A percentile compares a stretch with the other conserved stretches of the same genome.
Conservation (phyloP, 352 stramenopile species). For the Phytopythium helicoides region DNA sequence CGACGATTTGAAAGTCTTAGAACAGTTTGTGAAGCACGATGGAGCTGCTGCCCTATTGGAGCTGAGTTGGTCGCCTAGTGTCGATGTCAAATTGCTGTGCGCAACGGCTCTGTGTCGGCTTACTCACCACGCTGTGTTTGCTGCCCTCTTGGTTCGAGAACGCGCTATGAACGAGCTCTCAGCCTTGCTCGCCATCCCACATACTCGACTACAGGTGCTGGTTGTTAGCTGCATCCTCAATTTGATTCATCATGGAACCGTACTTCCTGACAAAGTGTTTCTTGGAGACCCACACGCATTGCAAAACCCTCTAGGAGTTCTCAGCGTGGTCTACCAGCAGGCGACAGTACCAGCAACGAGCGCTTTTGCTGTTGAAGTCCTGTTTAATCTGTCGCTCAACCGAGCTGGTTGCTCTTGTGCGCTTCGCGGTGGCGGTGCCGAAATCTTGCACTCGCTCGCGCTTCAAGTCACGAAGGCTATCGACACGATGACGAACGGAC, state of each 20-base stretch:
- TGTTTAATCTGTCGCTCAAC: conserved; percentile 76
- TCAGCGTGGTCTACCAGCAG: conserved; percentile 64
- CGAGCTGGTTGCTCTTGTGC: conserved; percentile 47
- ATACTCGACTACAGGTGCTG: conserved; percentile 54
- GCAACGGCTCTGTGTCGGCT: conserved; percentile 62
- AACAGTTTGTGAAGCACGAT: conserved; percentile 52
- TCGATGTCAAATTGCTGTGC: conserved; percentile 71
- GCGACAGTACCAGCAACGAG: conserved; percentile 28
- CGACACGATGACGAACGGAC: conserved; percentile 19
- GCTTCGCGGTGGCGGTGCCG: conserved; percentile 54
- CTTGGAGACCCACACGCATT: conserved; percentile 66
- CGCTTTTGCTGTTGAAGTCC: conserved; percentile 54
- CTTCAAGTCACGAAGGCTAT: conserved; percentile 41
- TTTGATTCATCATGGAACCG: conserved; percentile 58
- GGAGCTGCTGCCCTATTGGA: conserved; percentile 65
- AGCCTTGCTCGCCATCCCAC: conserved; percentile 59
- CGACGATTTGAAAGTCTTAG: conserved; percentile 11
- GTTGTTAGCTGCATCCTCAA: conserved; percentile 69
- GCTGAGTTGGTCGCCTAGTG: conserved; percentile 58
- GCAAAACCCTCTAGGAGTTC: conserved; percentile 62
- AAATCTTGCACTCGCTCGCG: conserved; percentile 51
- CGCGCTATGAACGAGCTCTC: conserved; percentile 62
- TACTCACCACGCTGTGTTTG: conserved; percentile 31
- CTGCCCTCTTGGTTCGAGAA: conserved; percentile 31
- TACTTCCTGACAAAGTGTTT: conserved; percentile 71